Base-by-base conservation (phyloP, 305 asterid species). In the Rubia balearica region DNA sequence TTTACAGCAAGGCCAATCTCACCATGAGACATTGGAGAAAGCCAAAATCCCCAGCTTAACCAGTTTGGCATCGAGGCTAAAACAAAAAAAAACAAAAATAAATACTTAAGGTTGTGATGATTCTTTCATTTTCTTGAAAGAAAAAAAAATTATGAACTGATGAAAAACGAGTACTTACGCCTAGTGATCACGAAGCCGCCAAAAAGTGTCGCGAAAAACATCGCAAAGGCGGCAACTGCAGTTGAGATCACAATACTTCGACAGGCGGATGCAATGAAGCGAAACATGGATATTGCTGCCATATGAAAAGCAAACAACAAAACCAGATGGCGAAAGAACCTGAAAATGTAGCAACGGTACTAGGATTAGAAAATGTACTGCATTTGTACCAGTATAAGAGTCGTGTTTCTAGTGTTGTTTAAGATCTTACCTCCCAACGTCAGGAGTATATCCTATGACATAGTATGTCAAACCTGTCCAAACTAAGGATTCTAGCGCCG, bases 11-110 rank as follows among this genome's bases (percentile, higher is more conserved):
- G 90, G 77, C 87, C 97, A 62, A 87, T 79, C 84, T 87, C 89
- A 66, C 90, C 96, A 70, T 89, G 89, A 6, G 96, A 76, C 71
- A 91, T 14, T 14, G 97, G 97, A 73, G 91, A 85, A 79, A 86
- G 61, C 97, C 97, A 91, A 74, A 83, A 89, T 53, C 83, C 91
- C 96, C 97, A 91, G 80, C 79, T 83, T 75, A 91, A 79, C 97
- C 96, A 91, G 74, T 14, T 76, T 9, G 96, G 97, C 96, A 91
- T 91, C 40, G 92, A 82, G 67, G 84, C 95, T 91, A 92, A 83
- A 84, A 83, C 56, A n/a, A n/a, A n/a, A 27, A 27, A 27, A 27
- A 27, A 27, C 30, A 69, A 71, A 81, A n/a, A n/a, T n/a, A n/a
- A n/a, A n/a, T n/a, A n/a, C n/a, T n/a, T n/a, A n/a, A n/a, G n/a